Evolutionary conservation across 1,284 basidiomycete species (phyloP).

Genomic region (Irpex rosettiformis): DNA sequence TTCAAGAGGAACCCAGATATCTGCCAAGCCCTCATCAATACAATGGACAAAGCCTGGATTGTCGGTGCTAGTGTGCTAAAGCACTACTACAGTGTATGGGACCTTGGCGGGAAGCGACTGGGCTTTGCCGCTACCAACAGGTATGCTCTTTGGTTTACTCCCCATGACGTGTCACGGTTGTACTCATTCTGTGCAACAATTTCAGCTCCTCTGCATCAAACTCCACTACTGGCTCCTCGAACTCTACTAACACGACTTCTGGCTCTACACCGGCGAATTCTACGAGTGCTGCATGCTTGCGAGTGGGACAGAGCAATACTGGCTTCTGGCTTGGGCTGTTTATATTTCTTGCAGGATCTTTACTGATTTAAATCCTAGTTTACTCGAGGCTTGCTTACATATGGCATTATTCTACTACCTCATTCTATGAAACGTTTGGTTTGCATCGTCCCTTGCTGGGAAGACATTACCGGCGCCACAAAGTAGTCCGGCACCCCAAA

Average conservation of each 20-base stretch:
- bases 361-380: background rate
- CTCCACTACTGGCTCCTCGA: background rate
- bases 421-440: background rate
- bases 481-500: background rate
- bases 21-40: constrained; percentile 56
- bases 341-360: background rate
- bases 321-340: background rate
- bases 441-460: background rate
- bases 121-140: constrained; percentile 43
- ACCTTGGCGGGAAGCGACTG: constrained; percentile 42
- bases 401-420: background rate
- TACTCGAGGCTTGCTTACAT: background rate
- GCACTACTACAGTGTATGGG: constrained; percentile 57
- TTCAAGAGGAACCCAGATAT: constrained; percentile 42
- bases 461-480: background rate
- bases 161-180: background rate
- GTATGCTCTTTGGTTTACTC: constrained; percentile 3
- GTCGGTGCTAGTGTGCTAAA: constrained; percentile 52
- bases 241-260: background rate
- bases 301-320: background rate
- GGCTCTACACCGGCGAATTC: background rate
- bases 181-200: background rate
- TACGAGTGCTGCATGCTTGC: background rate
- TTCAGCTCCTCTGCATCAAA: background rate
- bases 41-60: constrained; percentile 45